Base-by-base conservation (phyloP, 306 rosid species). In the Benincasa hispida region DNA sequence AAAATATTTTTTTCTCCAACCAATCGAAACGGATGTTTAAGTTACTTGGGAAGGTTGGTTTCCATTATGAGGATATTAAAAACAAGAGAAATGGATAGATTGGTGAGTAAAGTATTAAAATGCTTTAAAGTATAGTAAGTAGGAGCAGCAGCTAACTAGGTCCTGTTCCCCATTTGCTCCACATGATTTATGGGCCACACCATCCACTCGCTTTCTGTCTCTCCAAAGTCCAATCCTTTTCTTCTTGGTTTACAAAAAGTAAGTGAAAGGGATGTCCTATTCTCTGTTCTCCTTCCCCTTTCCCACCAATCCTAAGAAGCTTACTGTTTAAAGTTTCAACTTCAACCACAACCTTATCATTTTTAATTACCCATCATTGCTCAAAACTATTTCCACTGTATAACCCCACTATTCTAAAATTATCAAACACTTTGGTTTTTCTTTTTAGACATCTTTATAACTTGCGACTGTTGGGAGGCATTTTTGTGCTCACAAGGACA, bases 221-320 rank as follows among this genome's bases (percentile, higher is more conserved):
- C 21, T 11, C 24, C 55, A 50, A 50, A 50, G 55, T 50, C 55
- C n/a, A 58, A 41, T 45, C 77, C 2, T 25, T 35, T 19, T 70
- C 15, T 69, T 69, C 15, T 69, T 69, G 75, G 55, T 21, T 69
- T 69, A 22, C 75, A 53, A 79, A 85, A 89, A 84, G 91, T 76
- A 32, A 51, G 60, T 81, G 93, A 89, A 82, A 87, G 85, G 39
- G 93, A 87, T 77, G 75, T 81, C 72, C 60, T 50, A 47, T 47
- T 41, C 47, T 41, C 47, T 41, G 7, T 2, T 41, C 47, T 41
- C 8, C 37, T 34, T 5, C 37, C 57, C 57, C 57, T 11, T 57
- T 79, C 82, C 72, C 72, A 32, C 63, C 78, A 32, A 77, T 73
- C 65, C 84, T 74, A 72, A 78, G 87, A 80, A 84, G 50, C 55